A percentile compares a stretch with the other conserved stretches of the same genome.
phyloP scores from a whole-genome alignment of 352 stramenopile genomes.

The Phytophthora europaea region DNA sequence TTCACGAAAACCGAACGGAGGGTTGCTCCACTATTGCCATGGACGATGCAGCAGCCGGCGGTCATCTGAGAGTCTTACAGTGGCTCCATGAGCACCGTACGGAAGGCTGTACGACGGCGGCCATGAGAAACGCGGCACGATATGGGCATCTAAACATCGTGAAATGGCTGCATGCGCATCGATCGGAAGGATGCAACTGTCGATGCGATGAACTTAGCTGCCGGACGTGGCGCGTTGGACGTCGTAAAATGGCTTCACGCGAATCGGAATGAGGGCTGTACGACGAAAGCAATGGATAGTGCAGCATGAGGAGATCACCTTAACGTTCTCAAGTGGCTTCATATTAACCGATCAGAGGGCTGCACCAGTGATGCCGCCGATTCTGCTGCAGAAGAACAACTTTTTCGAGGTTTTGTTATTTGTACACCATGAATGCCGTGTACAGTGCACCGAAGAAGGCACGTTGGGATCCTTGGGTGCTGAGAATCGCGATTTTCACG shows the following conservation, averaged over 20 bases:
- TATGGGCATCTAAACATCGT: constrained; percentile 1
- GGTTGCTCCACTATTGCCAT: constrained; percentile 13
- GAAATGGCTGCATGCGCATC: constrained; percentile 5
- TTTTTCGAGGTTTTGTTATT: background rate
- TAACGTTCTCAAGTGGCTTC: background rate
- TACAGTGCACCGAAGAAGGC: background rate
- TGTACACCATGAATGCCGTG: background rate
- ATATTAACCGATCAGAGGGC: background rate
- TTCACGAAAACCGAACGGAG: constrained; percentile 17
- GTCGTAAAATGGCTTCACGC: constrained; percentile 3
- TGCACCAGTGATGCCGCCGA: background rate
- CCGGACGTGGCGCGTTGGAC: background rate
- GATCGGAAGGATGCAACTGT: constrained; percentile 1
- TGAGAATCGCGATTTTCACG: background rate
- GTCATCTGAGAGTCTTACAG: constrained; percentile 7
- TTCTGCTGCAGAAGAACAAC: background rate
- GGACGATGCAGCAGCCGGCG: constrained; percentile 6
- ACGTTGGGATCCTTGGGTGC: background rate
- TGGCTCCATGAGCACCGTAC: constrained; percentile 12
- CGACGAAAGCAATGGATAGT: background rate
- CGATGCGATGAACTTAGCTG: background rate
- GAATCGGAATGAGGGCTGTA: constrained; percentile 6
- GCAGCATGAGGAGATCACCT: background rate
- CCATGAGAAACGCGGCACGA: constrained; percentile 14
- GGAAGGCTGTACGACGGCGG: constrained; percentile 4